Percentiles rank a stretch among this genome's conserved stretches.
Evolutionary conservation across 2,329 filamentous ascomycete genomes (phyloP).

Genomic region (Penicillium sp.): DNA sequence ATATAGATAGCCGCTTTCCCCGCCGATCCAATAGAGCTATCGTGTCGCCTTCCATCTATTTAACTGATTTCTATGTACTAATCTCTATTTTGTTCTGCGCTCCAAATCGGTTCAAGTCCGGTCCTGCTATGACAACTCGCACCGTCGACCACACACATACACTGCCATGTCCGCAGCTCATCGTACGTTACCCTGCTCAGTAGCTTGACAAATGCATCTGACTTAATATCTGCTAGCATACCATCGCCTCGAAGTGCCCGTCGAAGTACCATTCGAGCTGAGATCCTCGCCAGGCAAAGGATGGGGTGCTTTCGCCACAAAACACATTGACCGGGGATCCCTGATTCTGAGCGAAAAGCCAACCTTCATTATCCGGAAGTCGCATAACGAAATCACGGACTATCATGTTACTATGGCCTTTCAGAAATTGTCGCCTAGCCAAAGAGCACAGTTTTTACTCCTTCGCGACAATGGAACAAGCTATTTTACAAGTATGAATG

Average conservation of each 20-base stretch:
- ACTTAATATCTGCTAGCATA: neutral
- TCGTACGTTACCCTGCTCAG: neutral
- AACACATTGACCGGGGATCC: neutral
- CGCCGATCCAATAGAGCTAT: neutral
- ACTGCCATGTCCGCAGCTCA: neutral
- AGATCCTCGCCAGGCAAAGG: neutral
- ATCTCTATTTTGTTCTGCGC: neutral
- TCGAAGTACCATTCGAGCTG: neutral
- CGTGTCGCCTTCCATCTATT: neutral
- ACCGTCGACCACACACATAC: neutral
- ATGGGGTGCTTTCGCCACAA: neutral
- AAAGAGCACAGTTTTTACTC: neutral
- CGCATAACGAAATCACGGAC: neutral
- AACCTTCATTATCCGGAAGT: neutral
- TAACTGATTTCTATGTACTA: too few species aligned
- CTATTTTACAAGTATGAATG: neutral
- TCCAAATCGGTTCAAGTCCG: neutral
- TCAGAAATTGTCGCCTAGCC: neutral
- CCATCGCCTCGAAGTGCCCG: neutral
- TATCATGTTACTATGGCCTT: neutral
- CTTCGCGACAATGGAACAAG: neutral
- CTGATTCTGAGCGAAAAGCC: neutral
- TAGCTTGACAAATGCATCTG: neutral
- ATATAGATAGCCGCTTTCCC: neutral
- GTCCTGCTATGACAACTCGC: neutral